Evolutionary conservation across 352 stramenopile species (phyloP), one percentile per base, ranked within the genome.

Genomic region (Phytopythium vexans): DNA sequence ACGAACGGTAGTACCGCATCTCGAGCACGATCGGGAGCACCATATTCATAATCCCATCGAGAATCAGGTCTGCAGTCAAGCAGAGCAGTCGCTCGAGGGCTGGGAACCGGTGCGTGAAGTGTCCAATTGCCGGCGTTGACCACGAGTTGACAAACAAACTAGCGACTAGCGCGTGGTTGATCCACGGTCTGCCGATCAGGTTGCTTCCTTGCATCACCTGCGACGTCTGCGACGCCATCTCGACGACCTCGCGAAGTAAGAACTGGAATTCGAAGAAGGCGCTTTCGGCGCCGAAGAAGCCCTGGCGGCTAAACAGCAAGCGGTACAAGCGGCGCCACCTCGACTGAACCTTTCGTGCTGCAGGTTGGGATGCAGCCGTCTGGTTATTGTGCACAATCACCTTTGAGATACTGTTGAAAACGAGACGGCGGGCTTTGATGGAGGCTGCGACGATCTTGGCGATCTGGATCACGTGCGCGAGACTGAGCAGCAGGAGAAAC

Each of bases 261-360:
- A 79, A 68, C 0, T 56, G 52, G 16, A 57, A 8, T 27, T 74
- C 44, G 41, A 76, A 79, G 31, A 69, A 62, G 14, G 52, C 39
- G 55, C 66, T 78, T 34, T 78, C 62, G 41, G 74, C 62, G n/a
- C 62, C 69, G 9, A 78, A 78, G 21, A 66, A 40, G 14, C 49
- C 49, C 34, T 51, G 35, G 52, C 41, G 4, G 31, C 54, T 1
- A 4, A 41, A 32, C 42, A 59, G 11, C 41, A n/a, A 42, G 11
- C 4, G 6, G 21, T 15, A 32, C 3, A 33, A 3, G 11, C 35
- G 21, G 21, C 21, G 21, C 21, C 21, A 27, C 21, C 21, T 27
- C 21, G 21, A 27, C 21, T 27, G 21, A 27, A 27, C 21, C 21
- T 27, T 27, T 27, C 21, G 21, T 2, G 21, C 21, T 27, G 21